Base-by-base conservation (phyloP, 768 basidiomycete species). In the Tephrocybe sp. region DNA sequence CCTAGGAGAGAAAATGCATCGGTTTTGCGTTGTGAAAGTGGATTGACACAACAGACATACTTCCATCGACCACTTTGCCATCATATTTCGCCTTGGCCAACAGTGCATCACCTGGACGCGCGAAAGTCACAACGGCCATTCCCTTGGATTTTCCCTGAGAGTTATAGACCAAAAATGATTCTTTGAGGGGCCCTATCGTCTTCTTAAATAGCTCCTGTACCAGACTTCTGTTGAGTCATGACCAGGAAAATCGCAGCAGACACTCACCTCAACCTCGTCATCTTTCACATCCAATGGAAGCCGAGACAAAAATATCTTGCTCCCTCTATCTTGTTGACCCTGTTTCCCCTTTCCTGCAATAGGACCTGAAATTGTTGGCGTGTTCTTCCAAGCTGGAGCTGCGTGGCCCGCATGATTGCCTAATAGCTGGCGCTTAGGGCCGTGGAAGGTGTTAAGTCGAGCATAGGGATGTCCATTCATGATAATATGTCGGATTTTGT, bases 111-210 rank as follows among this genome's bases (percentile, higher is more conserved):
- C 74, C 81, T 7, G 77, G 54, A 30, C 83, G 77, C 57, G 82
- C 76, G 60, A 91, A 91, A 0, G 72, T 60, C 2, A 90, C 84
- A 12, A 91, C 65, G 2, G 89, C 88, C 87, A 90, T 89, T 16
- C 89, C 89, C 60, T 87, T 89, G 39, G 87, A 86, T 48, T 73
- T 76, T 0, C 82, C 88, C 59, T 88, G 83, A 2, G 79, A 82
- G 64, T 90, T 91, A 70, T 87, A 85, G 14, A 89, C 76, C 59
- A 90, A 60, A 54, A 90, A 86, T 22, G 71, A 74, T 35, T 89
- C 87, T 62, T 76, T 83, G 52, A 89, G 64, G 0, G 87, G 85
- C 3, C 89, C 89, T 19, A 91, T 75, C 0, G 89, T 91, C 65
- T 84, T 89, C 55, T 71, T 76, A 65, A 91, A 89, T 45, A 91